phyloP scores from a whole-genome alignment of 495 filamentous ascomycete genomes.

The Neohortaea acidophila region DNA sequence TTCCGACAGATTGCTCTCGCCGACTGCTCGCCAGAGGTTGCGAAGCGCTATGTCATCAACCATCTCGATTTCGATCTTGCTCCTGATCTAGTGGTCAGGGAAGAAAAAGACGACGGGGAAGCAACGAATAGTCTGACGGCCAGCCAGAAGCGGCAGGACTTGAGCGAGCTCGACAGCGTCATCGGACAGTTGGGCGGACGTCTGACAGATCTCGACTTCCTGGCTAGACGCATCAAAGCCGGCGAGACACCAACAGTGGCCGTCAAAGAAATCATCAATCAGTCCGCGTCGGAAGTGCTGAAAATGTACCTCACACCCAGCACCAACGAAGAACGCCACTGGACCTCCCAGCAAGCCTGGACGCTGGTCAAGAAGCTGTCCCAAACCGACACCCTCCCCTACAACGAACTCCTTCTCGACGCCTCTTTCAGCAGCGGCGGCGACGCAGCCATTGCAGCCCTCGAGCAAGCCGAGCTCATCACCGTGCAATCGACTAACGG shows the following conservation, averaged over 20 bases:
- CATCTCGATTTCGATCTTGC: slow-evolving; percentile 46
- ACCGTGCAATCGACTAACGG: slow-evolving; percentile 56
- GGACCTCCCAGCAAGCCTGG: slow-evolving; percentile 81
- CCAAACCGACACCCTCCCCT: slow-evolving; percentile 43
- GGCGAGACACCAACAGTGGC: slow-evolving; percentile 76
- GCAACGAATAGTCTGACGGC: slow-evolving; percentile 25
- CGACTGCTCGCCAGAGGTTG: slow-evolving; percentile 71
- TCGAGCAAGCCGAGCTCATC: slow-evolving; percentile 82
- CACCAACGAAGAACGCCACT: slow-evolving; percentile 38
- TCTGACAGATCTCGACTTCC: slow-evolving; percentile 83
- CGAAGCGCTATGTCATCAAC: slow-evolving; percentile 76
- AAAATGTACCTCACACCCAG: slow-evolving; percentile 78
- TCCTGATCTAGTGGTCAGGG: neutral
- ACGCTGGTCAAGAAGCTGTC: slow-evolving; percentile 63
- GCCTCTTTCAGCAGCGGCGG: slow-evolving; percentile 54
- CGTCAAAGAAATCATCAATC: slow-evolving; percentile 77
- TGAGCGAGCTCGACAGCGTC: slow-evolving; percentile 59
- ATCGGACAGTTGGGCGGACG: slow-evolving; percentile 75
- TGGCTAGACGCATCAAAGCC: slow-evolving; percentile 75
- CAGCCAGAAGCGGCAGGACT: slow-evolving; percentile 29
- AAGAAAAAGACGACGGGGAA: slow-evolving; percentile 11
- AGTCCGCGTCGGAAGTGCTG: slow-evolving; percentile 73
- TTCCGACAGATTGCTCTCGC: slow-evolving; percentile 73
- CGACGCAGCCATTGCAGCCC: slow-evolving; percentile 57
- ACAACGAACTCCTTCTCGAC: slow-evolving; percentile 67